These are phyloP conservation scores for Dovyalis caffra DNA, from an alignment of 345 rosid species.

Conservation along the genomic window DNA sequence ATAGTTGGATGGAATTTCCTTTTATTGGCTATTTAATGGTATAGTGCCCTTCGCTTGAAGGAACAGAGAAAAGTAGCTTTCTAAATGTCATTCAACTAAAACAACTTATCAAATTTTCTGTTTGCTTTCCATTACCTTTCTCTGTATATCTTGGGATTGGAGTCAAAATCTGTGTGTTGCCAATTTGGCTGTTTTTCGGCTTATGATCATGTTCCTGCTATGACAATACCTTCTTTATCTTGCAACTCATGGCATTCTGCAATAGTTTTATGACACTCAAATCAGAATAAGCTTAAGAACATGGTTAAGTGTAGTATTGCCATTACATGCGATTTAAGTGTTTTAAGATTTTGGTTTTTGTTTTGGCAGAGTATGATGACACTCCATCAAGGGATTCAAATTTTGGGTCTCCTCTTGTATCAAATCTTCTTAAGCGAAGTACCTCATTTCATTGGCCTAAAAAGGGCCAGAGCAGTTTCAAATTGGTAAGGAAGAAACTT, in stretches of 20 bases:
- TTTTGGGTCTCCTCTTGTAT: conserved; percentile 40
- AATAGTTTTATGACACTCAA: background rate
- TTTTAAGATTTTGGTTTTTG: background rate
- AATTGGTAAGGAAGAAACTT: conserved; percentile 66
- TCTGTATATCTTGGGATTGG: background rate
- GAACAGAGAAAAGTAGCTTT: too few relatives aligned
- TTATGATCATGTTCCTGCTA: background rate
- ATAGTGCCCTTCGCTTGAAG: too few relatives aligned
- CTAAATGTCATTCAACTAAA: too few relatives aligned
- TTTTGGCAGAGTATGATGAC: conserved; percentile 68
- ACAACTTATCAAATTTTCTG: too few relatives aligned
- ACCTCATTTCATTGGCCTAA: conserved; percentile 64
- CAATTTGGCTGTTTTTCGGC: background rate
- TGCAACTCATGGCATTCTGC: background rate
- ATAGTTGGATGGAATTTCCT: too few relatives aligned
- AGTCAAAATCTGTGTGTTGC: background rate
- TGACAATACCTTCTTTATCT: too few relatives aligned
- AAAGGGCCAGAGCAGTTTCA: conserved; percentile 57
- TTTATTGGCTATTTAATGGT: too few relatives aligned
- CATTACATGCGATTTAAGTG: background rate
- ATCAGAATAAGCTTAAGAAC: background rate
- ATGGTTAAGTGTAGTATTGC: background rate
- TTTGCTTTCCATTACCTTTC: background rate
- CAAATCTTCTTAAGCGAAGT: conserved; percentile 69
- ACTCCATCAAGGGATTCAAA: conserved; percentile 39